phyloP scores from a whole-genome alignment of 768 basidiomycete species.

The Sporobolomyces roseus region DNA sequence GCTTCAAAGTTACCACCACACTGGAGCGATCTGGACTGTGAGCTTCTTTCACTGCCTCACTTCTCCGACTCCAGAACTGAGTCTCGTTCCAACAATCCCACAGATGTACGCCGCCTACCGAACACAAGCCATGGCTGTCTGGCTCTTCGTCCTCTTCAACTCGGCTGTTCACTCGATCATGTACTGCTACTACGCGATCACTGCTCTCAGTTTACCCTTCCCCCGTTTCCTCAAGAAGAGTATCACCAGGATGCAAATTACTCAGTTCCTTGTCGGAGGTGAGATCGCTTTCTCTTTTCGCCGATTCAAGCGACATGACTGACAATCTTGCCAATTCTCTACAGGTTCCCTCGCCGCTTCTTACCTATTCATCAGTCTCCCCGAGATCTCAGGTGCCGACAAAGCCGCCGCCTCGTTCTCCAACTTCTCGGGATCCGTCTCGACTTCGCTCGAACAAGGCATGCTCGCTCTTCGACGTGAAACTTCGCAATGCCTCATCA shows the following conservation, averaged over 20 bases:
- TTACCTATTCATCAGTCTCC: slow-evolving; percentile 42
- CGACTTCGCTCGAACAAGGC: slow-evolving; percentile 25
- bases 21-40: slow-evolving; percentile 39
- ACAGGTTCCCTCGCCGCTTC: slow-evolving; percentile 34
- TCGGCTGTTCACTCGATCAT: slow-evolving; percentile 43
- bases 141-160: slow-evolving; percentile 44
- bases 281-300: too few species aligned
- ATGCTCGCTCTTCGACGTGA: slow-evolving; percentile 18
- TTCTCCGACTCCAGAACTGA: not conserved
- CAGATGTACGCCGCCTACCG: slow-evolving; percentile 28
- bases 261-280: slow-evolving; percentile 43
- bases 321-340: too few species aligned
- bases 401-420: slow-evolving; percentile 5
- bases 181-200: slow-evolving; percentile 45
- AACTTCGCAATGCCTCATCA: slow-evolving; percentile 38
- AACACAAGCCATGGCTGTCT: slow-evolving; percentile 30
- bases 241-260: slow-evolving; percentile 43
- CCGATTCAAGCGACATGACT: too few species aligned
- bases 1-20: slow-evolving; percentile 46
- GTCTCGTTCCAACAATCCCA: not conserved
- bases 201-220: slow-evolving; percentile 42
- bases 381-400: slow-evolving; percentile 22
- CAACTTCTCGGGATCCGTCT: slow-evolving; percentile 15
- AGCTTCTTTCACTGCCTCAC: not conserved
- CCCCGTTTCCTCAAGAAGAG: slow-evolving; percentile 44